Base-by-base conservation (phyloP, 768 basidiomycete species). In the Amylocystis lapponica region DNA sequence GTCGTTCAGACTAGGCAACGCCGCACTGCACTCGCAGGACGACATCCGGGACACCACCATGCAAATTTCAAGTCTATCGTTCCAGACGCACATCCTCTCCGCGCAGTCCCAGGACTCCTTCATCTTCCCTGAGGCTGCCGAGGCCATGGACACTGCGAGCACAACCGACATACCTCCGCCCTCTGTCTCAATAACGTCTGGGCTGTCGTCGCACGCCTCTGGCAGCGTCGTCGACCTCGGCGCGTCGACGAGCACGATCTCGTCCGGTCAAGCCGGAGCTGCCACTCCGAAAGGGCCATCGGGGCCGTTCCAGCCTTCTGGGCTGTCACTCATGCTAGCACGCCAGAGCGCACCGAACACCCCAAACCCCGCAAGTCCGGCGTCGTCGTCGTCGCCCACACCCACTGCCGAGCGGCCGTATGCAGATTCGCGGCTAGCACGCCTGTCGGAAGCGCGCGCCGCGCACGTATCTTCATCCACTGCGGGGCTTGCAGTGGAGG, bases 21-120 rank as follows among this genome's bases (percentile, higher is more conserved):
- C 44, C 6, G 38, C 58, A 7, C 66, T 75, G 8, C 83, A 79
- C 52, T 78, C 78, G 1, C 79, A 78, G 49, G 73, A 74, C 49
- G 69, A 72, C 22, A 89, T 88, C 47, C 78, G 86, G 14, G 67
- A 76, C 26, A 71, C 66, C 49, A 87, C 86, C 0, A 71, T 88
- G 56, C 70, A 81, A 39, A 68, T 89, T 3, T 83, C 84, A 59
- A 63, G 72, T 4, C 33, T 65, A 43, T 60, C 72, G 13, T 57
- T 64, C 5, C 57, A 43, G 27, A 52, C 61, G 3, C 51, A 53
- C 12, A 49, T 48, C 37, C 49, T 53, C 20, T 48, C 47, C 25
- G 20, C 45, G 17, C 54, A 46, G 14, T 56, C 54, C 6, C 44
- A 56, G 51, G 65, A 67, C 45, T 58, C 66, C 2, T 65, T 71